Evolutionary conservation across 805 yeast species (phyloP), one percentile per base, ranked within the genome.

Genomic region (Candida alai): DNA sequence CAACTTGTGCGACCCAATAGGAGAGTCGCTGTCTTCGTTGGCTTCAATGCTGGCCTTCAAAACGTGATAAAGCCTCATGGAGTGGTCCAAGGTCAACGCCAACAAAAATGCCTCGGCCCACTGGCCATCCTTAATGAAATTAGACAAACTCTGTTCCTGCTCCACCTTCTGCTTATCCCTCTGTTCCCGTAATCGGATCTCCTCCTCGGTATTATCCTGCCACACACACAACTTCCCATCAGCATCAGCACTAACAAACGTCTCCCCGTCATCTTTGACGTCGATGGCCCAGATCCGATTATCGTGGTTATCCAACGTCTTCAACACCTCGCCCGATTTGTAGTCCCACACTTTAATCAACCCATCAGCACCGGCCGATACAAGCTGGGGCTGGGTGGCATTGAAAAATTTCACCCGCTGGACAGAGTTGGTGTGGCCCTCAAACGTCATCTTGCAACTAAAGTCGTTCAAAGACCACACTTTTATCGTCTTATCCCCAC

Each of bases 251-350:
- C 85, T 76, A 0, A 86, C 75, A 38, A 93, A 70, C 38, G 73
- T 71, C 12, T 72, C 73, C 17, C 94, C 90, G 47, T 80, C 84
- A 22, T 76, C 62, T 40, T 76, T 70, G 1, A 73, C 65, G 36
- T 83, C 78, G 35, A 93, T 58, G 0, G 97, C 84, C 99, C 98
- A 93, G 32, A 93, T 86, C 62, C 96, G 78, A 57, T 90, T 93
- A 41, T 80, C 86, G 54, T 93, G 99, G 48, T 80, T 80, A 60
- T 90, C 97, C 31, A 89, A 69, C 0, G 97, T 90, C 38, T 80
- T 78, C 14, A 82, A 59, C 51, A 87, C 76, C 51, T 93, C 98
- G 23, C 87, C 93, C 2, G 46, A 31, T 24, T 76, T 65, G 34
- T 71, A 56, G 51, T 87, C 94, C 98, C 98, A 93, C 4, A 93